Conservation (phyloP, 2,329 filamentous ascomycete species). For the Colletotrichum liaoningense region DNA sequence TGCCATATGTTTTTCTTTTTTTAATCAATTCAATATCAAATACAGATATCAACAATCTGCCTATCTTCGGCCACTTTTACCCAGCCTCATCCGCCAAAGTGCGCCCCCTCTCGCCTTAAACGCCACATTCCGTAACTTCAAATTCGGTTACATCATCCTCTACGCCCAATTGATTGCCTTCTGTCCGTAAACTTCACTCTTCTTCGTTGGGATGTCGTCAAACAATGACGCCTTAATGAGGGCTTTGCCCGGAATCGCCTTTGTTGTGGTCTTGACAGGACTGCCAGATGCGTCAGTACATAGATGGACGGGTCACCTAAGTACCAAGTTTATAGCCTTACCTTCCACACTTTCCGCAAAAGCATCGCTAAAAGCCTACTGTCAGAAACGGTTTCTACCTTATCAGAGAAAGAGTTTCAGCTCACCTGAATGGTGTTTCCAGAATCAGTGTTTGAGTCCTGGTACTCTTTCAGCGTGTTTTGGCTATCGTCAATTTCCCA, state of each 20-base stretch:
- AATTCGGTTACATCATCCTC: not conserved
- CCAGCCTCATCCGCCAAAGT: not conserved
- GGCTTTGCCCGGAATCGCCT: not conserved
- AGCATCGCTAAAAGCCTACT: not conserved
- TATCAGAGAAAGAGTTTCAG: not conserved
- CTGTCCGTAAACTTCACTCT: not conserved
- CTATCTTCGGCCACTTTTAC: not conserved
- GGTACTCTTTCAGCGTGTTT: slow-evolving; percentile 17
- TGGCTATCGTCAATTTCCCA: slow-evolving; percentile 13
- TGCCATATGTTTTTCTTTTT: no score
- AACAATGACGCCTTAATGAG: slow-evolving; percentile 30
- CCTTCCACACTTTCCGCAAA: slow-evolving; percentile 30
- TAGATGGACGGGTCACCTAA: not conserved
- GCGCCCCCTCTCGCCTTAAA: not conserved
- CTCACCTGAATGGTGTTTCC: slow-evolving; percentile 24
- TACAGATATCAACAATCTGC: no score
- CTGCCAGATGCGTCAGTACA: not conserved
- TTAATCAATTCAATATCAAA: no score
- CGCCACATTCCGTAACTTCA: not conserved
- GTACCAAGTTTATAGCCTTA: not conserved
- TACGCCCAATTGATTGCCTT: slow-evolving; percentile 11
- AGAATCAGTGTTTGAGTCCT: slow-evolving; percentile 25
- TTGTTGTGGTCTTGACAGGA: slow-evolving; percentile 5
- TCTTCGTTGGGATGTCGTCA: slow-evolving; percentile 20
- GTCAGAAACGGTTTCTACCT: not conserved